These are phyloP conservation scores for Zelonia costaricensis DNA, from an alignment of 208 protist genomes.

Conservation along the genomic window DNA sequence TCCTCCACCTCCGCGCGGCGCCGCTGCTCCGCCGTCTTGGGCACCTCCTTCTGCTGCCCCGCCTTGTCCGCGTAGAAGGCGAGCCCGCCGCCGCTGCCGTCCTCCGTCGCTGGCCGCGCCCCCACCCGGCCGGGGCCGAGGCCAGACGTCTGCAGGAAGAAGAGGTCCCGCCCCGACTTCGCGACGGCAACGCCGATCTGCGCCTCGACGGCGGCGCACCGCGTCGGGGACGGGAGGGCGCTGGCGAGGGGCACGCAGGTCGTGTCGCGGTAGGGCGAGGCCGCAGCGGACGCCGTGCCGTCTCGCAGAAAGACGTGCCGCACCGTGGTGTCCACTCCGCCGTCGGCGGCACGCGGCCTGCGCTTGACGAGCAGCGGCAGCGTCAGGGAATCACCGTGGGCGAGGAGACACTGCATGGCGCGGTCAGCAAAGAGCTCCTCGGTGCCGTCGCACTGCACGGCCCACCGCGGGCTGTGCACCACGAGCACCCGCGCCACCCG, in stretches of 20 bases:
- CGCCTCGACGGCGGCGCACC: slow-evolving; percentile 20
- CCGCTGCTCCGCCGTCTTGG: slow-evolving; percentile 26
- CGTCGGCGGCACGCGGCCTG: slow-evolving; percentile 5
- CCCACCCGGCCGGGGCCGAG: slow-evolving; percentile 57
- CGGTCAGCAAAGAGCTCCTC: slow-evolving; percentile 32
- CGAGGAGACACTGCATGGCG: slow-evolving; percentile 44
- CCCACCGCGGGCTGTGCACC: slow-evolving; percentile 62
- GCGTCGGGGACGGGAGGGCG: slow-evolving; percentile 26
- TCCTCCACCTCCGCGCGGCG: slow-evolving; percentile 23
- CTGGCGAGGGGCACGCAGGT: slow-evolving; percentile 47
- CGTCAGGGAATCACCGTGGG: slow-evolving; percentile 48
- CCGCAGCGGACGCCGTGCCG: background rate
- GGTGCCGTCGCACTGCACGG: slow-evolving; percentile 30
- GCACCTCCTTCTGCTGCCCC: slow-evolving; percentile 23
- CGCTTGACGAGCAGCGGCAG: slow-evolving; percentile 54
- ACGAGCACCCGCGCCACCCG: slow-evolving; percentile 53
- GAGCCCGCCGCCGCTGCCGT: slow-evolving; percentile 25
- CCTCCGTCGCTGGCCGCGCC: slow-evolving; percentile 2
- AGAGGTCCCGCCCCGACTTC: slow-evolving; percentile 39
- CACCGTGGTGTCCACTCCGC: slow-evolving; percentile 13
- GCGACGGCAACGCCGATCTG: slow-evolving; percentile 33
- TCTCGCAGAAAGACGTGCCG: slow-evolving; percentile 8
- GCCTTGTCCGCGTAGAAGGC: slow-evolving; percentile 80
- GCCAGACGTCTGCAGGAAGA: slow-evolving; percentile 64
- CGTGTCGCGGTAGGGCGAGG: slow-evolving; percentile 35